Base-by-base conservation (phyloP, 108 stramenopile species). In the Aurantiochytrium sp. region DNA sequence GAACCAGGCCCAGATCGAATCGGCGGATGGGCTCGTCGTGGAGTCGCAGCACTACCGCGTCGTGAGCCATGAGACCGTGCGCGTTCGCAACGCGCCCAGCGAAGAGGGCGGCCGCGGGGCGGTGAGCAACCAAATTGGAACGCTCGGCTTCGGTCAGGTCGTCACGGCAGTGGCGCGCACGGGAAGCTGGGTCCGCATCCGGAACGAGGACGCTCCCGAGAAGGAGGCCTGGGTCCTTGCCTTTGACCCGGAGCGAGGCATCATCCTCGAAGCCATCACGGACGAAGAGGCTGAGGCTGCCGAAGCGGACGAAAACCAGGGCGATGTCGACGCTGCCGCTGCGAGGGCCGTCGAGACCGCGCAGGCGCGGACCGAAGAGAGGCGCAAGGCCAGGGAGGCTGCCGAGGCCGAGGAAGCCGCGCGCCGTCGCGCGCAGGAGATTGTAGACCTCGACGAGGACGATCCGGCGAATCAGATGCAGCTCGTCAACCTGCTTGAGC, bases 211-310 rank as follows among this genome's bases (percentile, higher is more conserved):
- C 12, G 73, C n/a, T 12, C 45, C 73, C 15, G 39, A 41, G 2
- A 48, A 81, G 45, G 73, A 81, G 39, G 45, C 42, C 19, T 81
- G 73, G 73, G 73, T 48, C 8, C 45, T 81, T 24, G 73, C 73
- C 45, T 81, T 48, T 48, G 42, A 81, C 45, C 73, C 73, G 21
- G 73, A 81, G 45, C 73, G 30, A 6, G 73, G 73, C 1, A n/a
- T 81, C 19, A 81, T 81, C 21, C 73, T 81, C 0, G 73, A 81
- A 12, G 19, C 73, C 1, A 21, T 41, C 1, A 48, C 15, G 10
- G 73, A 81, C 19, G 73, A 22, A n/a, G 73, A 48, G 32, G 42
- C 39, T 6, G 42, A 81, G 30, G 45, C 73, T 24, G 73, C 21
- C 36, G 45, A 27, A 1, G 24, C 6, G 12, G 73, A 81, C 21